phyloP scores from a whole-genome alignment of 2,329 filamentous ascomycete species.

The Beauveria asiatica region DNA sequence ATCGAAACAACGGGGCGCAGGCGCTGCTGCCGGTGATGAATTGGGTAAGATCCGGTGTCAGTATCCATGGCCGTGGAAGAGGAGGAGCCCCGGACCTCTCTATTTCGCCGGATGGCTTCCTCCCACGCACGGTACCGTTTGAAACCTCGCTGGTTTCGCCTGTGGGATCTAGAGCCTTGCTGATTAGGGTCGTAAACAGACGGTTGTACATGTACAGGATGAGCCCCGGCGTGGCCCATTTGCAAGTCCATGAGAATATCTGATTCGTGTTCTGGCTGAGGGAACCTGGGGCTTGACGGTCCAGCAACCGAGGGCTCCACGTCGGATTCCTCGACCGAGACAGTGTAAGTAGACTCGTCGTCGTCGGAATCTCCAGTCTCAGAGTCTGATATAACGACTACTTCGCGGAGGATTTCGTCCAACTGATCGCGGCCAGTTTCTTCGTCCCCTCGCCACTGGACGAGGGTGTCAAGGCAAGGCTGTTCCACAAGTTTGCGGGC shows the following conservation, averaged over 20 bases:
- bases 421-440: slow-evolving; percentile 60
- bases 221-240: background rate
- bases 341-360: slow-evolving; percentile 25
- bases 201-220: background rate
- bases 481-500: slow-evolving; percentile 53
- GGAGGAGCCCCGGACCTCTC: slow-evolving; percentile 3
- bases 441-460: slow-evolving; percentile 66
- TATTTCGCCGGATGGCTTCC: slow-evolving; percentile 27
- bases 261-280: background rate
- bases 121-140: slow-evolving; percentile 39
- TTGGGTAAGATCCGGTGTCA: background rate
- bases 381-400: slow-evolving; percentile 57
- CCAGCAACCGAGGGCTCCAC: background rate
- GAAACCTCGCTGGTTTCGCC: slow-evolving; percentile 34
- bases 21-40: background rate
- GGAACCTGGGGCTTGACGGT: background rate
- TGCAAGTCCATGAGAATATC: background rate
- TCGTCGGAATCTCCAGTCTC: slow-evolving; percentile 37
- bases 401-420: slow-evolving; percentile 57
- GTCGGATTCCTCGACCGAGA: slow-evolving; percentile 19
- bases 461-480: slow-evolving; percentile 54
- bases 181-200: background rate
- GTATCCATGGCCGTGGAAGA: background rate
- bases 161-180: slow-evolving; percentile 6
- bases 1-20: background rate